A percentile compares a stretch with the other conserved stretches of the same genome.
These are phyloP conservation scores for Filobasidium wieringae DNA, from an alignment of 768 basidiomycete species.

Conservation along the genomic window DNA sequence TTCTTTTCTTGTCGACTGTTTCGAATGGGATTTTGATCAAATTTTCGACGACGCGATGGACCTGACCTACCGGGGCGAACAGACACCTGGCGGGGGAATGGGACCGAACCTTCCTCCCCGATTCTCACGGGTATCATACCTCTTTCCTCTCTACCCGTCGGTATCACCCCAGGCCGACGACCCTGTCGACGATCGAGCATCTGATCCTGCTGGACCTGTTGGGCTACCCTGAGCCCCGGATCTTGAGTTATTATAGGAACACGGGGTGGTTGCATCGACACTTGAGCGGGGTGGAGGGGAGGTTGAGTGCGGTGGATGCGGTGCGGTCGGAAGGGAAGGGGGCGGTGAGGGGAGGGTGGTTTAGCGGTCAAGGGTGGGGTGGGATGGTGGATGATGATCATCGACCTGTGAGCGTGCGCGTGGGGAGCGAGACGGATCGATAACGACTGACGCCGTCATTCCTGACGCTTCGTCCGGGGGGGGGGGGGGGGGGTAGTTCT, in stretches of 20 bases:
- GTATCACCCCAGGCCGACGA: constrained; percentile 46
- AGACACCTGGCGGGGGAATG: constrained; percentile 85
- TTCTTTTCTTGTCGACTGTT: not conserved
- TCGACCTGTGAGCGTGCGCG: constrained; percentile 46
- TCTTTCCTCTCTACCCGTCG: constrained; percentile 42
- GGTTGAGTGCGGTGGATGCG: constrained; percentile 55
- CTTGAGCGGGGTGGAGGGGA: constrained; percentile 57
- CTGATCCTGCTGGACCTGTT: constrained; percentile 85
- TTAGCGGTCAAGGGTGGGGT: constrained; percentile 17
- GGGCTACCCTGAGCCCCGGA: constrained; percentile 60
- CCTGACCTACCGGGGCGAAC: not conserved
- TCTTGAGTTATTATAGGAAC: constrained; percentile 69
- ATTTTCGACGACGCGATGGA: not conserved
- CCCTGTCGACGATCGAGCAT: constrained; percentile 71
- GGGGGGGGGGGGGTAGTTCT: too few species aligned
- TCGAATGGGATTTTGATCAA: too few species aligned
- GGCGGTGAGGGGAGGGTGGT: constrained; percentile 21
- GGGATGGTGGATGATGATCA: constrained; percentile 78
- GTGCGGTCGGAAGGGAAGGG: constrained; percentile 39
- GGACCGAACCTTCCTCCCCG: constrained; percentile 53
- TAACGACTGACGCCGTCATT: too few species aligned
- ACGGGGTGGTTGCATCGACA: constrained; percentile 90
- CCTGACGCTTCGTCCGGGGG: too few species aligned
- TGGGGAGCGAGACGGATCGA: too few species aligned
- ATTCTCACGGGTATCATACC: constrained; percentile 49